Evolutionary conservation across 2,329 filamentous ascomycete genomes (phyloP), one percentile per base, ranked within the genome.

Genomic region (Metarhizium album): DNA sequence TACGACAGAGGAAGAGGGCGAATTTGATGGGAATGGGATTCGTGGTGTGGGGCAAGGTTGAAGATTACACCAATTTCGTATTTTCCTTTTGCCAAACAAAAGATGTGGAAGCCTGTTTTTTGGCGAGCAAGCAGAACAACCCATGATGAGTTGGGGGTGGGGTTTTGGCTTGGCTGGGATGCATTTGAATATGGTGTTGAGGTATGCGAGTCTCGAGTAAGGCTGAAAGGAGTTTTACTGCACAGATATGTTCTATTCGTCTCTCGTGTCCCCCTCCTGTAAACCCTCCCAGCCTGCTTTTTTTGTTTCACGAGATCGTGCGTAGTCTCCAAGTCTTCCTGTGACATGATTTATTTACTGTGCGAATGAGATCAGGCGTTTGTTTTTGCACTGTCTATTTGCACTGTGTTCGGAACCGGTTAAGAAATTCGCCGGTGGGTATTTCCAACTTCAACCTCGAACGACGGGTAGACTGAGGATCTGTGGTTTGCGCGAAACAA

Each of bases 1-100:
- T 48, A 73, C 71, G 23, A 78, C 72, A 0, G 75, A 77, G 46
- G 74, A 78, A 2, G 76, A 77, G 29, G 57, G 60, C 59, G 46
- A 31, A 24, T 6, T 33, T 13, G 27, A 18, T 31, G 27, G 27
- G 14, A 35, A 43, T 24, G 40, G 14, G 7, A 16, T 16, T 3
- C 9, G 33, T 16, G 33, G 22, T 9, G 9, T 24, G 20, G 24
- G 18, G 13, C 6, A 16, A 18, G 16, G 37, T n/a, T 40, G 37
- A 35, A 35, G 14, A 3, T 35, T 16, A 4, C 11, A 35, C 16
- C 33, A 22, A 6, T 42, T 42, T 2, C 2, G 11, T 20, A 20
- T 14, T 6, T 23, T 24, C 38, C 27, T 47, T 35, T 40, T 22
- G 5, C 5, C 16, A 5, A 29, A 29, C 9, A 40, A 40, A 16